Evolutionary conservation across 768 basidiomycete species (phyloP), one percentile per base, ranked within the genome.

Genomic region (Russula sp.): DNA sequence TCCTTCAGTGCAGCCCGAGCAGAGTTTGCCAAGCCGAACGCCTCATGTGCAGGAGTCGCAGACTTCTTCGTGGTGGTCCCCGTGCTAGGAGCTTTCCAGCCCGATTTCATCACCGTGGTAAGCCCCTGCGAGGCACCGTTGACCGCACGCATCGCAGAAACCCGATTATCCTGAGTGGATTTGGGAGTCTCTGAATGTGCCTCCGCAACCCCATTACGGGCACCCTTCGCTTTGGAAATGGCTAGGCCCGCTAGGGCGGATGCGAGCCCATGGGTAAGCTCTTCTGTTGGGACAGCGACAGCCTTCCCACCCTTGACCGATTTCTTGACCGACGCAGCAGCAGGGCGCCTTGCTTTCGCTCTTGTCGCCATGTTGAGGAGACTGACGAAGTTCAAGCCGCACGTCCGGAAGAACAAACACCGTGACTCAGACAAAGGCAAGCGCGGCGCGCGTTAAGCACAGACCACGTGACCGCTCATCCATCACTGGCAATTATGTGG

Each of bases 111-210:
- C 10, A 82, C 60, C 2, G 68, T 65, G 6, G 85, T 81, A 11
- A 92, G 71, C 0, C 74, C 76, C 66, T 87, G 87, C 6, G 85
- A 82, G 0, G 84, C 80, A 1, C 77, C 54, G 64, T 91, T 91
- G 9, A 89, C 82, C 2, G 77, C 73, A 22, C 80, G 80, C 89
- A 90, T 91, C 1, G 82, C 79, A 3, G 71, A 20, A 3, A 58
- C 42, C 11, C 66, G 54, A 18, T 37, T 53, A 8, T 63, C 61
- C 48, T 64, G 40, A 1, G 42, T 18, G 8, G 55, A 44, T 50
- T 62, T 42, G 48, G 53, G 53, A 18, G 39, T 18, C 20, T 18
- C 20, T 13, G 47, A 44, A 34, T 18, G 31, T 9, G 51, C 61
- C 1, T n/a, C 31, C 22, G 37, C 47, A 31, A 44, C 35, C 45